Evolutionary conservation across 2,329 filamentous ascomycete genomes (phyloP), one percentile per base, ranked within the genome.

Genomic region (Teratosphaeria zuluensis): DNA sequence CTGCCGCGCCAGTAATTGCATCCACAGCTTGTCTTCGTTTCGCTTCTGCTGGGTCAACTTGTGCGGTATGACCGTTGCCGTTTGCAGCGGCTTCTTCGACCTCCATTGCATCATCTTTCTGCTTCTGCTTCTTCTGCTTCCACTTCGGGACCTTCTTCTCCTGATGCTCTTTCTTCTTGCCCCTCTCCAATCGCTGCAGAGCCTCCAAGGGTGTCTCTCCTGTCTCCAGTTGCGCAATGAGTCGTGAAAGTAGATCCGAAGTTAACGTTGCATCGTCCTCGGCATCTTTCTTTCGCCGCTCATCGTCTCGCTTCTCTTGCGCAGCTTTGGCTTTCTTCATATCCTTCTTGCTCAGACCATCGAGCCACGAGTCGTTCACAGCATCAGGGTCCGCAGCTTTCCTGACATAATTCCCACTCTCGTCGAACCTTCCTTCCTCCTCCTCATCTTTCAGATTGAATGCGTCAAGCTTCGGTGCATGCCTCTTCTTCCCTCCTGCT

Each of bases 361-460:
- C 89, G 21, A 99, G 76, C 94, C 94, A 99, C 33, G 82, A 83
- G 75, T 99, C 94, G 72, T 99, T 91, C 28, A 89, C 84, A 0
- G 92, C 90, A 66, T 97, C 91, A 0, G 90, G 90, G 67, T 99
- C 94, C 8, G 77, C 83, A 0, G 92, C 92, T 73, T 95, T 95
- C 58, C 94, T 85, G 52, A 99, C 84, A 71, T 86, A 99, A 73
- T 97, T 99, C 9, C 92, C 92, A 1, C 86, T 78, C 66, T 94
- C 88, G 71, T 99, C 94, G 68, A 96, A 99, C 11, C 85, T 82
- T 1, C 94, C 94, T 66, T 97, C 92, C 69, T 97, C 91, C 72
- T 95, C 86, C 73, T 99, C 94, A 12, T 83, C 78, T 60, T 84
- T 85, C 80, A 99, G 89, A 70, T 99, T 97, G 80, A 99, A 99